Conservation (phyloP, 257 asterid genomes). For the Penstemon barbatus region DNA sequence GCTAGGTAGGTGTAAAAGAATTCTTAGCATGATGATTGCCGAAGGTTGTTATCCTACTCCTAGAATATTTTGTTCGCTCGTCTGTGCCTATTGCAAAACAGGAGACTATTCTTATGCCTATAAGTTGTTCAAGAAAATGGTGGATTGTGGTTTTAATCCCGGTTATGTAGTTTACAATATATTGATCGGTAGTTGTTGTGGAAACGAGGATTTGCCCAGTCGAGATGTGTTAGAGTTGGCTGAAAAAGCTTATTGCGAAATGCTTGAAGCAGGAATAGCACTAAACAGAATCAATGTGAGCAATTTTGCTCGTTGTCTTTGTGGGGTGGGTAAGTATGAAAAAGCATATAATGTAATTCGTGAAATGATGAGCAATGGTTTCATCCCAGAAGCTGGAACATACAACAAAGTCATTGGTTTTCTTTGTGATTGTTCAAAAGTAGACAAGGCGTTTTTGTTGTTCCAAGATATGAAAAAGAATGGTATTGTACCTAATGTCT, state of each 20-base stretch:
- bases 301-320: constrained; percentile 75
- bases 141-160: constrained; percentile 67
- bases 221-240: constrained; percentile 64
- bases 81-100: constrained; percentile 74
- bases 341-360: constrained; percentile 63
- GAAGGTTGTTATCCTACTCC: constrained; percentile 95
- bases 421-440: constrained; percentile 72
- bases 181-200: constrained; percentile 83
- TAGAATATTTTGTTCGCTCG: constrained; percentile 78
- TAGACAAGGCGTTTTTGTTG: constrained; percentile 75
- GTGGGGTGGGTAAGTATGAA: constrained; percentile 68
- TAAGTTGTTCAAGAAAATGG: constrained; percentile 85
- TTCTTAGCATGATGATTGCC: constrained; percentile 83
- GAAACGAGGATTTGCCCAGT: constrained; percentile 64
- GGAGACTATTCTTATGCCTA: constrained; percentile 77
- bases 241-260: constrained; percentile 73
- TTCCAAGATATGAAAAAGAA: constrained; percentile 75
- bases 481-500: constrained; percentile 71
- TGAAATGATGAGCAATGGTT: constrained; percentile 83
- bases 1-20: constrained; percentile 83
- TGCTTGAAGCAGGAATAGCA: constrained; percentile 60
- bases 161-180: constrained; percentile 87
- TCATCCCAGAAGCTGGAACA: constrained; percentile 79
- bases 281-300: constrained; percentile 75
- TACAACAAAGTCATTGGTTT: constrained; percentile 78